phyloP scores from a whole-genome alignment of 2,329 filamentous ascomycete genomes.

The Trichocomaceae sp. region DNA sequence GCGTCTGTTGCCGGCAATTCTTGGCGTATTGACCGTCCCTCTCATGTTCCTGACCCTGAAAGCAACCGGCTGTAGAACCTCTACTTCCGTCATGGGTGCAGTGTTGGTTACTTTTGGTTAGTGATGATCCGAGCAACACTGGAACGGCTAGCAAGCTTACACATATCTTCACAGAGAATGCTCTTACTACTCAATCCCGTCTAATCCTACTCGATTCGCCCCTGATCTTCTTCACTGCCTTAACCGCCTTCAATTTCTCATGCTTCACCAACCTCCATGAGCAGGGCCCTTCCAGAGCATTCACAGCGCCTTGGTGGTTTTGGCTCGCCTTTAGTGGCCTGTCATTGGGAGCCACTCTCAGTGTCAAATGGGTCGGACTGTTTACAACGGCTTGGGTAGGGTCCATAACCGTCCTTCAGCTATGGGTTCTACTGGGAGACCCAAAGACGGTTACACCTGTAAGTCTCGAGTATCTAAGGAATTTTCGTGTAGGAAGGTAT shows the following conservation, averaged over 20 bases:
- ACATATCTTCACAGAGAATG: conserved; percentile 62
- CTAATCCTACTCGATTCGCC: conserved; percentile 95
- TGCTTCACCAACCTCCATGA: conserved; percentile 97
- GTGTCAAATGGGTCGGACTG: conserved; percentile 97
- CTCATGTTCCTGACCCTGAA: conserved; percentile 94
- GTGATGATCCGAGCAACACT: conserved; percentile 16
- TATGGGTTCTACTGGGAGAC: conserved; percentile 93
- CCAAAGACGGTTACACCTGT: conserved; percentile 73
- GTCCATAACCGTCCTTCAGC: conserved; percentile 77
- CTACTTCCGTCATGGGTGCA: conserved; percentile 75
- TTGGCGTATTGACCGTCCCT: conserved; percentile 80
- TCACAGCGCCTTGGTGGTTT: conserved; percentile 92
- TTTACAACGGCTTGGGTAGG: conserved; percentile 99
- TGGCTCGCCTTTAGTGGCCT: conserved; percentile 86
- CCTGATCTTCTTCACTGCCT: conserved; percentile 83
- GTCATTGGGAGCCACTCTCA: conserved; percentile 79
- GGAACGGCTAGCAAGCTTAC: conserved; percentile 10
- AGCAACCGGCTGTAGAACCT: conserved; percentile 78
- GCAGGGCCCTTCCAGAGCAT: conserved; percentile 79
- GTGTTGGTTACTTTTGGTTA: conserved; percentile 84
- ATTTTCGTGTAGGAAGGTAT: background rate
- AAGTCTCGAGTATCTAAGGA: conserved; percentile 25
- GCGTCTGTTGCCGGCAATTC: conserved; percentile 84
- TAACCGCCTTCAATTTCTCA: conserved; percentile 82
- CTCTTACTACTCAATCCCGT: conserved; percentile 86